These are phyloP conservation scores for Azolla pinnata DNA, from an alignment of 75 land plant genomes.

Conservation along the genomic window DNA sequence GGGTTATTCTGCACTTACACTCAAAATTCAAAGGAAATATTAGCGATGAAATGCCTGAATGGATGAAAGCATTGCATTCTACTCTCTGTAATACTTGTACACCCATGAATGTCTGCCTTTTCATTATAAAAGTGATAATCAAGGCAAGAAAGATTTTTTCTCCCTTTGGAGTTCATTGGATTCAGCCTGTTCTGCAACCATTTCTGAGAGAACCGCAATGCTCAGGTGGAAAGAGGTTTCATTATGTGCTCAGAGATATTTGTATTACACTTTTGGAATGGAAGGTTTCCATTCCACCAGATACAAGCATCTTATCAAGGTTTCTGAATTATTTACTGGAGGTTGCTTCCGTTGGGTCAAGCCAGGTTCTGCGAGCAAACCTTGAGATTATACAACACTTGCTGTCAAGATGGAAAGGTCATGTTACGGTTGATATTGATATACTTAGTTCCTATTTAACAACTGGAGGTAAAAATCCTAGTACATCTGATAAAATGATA, in stretches of 20 bases:
- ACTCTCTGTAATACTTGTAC: slow-evolving; percentile 35
- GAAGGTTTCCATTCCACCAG: slow-evolving; percentile 23
- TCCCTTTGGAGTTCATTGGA: slow-evolving; percentile 19
- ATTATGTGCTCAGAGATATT: slow-evolving; percentile 41
- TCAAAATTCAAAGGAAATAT: slow-evolving; percentile 12
- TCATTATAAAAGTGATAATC: slow-evolving; percentile 38
- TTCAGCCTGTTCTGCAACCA: slow-evolving; percentile 26
- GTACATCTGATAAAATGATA: slow-evolving; percentile 11
- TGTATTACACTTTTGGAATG: slow-evolving; percentile 35
- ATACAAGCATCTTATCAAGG: slow-evolving; percentile 18
- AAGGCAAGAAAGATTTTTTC: slow-evolving; percentile 36
- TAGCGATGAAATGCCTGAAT: slow-evolving; percentile 30
- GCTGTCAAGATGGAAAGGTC: slow-evolving; percentile 34
- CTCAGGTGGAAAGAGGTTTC: slow-evolving; percentile 34
- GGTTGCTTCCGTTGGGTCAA: slow-evolving; percentile 30
- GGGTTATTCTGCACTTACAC: slow-evolving; percentile 27
- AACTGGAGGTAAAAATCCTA: slow-evolving; percentile 25
- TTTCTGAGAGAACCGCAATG: slow-evolving; percentile 28
- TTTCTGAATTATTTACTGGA: slow-evolving; percentile 30
- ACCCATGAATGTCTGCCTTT: slow-evolving; percentile 36
- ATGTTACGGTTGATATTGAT: slow-evolving; percentile 19
- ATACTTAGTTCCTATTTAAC: slow-evolving; percentile 12
- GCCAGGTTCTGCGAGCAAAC: slow-evolving; percentile 36
- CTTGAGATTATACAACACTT: slow-evolving; percentile 31
- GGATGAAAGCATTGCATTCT: slow-evolving; percentile 39